Conservation (phyloP, 176 grass and related monocot species). For the Avena insularis region DNA sequence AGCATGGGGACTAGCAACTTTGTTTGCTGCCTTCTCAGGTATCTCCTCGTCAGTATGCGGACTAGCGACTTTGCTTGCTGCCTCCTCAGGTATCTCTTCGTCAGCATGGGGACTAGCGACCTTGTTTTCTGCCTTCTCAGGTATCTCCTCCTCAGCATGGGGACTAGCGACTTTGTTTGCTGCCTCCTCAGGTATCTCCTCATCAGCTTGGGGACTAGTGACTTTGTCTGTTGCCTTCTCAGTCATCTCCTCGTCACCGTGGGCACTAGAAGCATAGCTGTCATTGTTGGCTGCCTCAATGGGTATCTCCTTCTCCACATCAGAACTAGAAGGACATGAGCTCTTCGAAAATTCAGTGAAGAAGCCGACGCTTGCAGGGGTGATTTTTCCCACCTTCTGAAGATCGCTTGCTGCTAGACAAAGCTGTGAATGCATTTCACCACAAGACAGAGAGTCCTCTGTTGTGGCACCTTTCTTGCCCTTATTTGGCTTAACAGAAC, state of each 20-base stretch:
- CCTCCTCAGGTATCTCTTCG: neutral
- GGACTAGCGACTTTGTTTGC: neutral
- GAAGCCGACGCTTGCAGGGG: constrained; percentile 51
- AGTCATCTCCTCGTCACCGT: constrained; percentile 15
- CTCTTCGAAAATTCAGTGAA: constrained; percentile 58
- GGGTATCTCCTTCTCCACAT: constrained; percentile 36
- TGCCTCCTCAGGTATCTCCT: constrained; percentile 39
- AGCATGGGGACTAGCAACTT: neutral
- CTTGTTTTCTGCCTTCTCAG: neutral
- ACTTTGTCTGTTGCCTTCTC: neutral
- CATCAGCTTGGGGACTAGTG: constrained; percentile 16
- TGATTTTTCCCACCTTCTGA: constrained; percentile 50
- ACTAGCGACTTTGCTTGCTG: neutral
- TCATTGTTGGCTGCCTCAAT: constrained; percentile 32
- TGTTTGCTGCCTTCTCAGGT: neutral
- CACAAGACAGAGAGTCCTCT: constrained; percentile 46
- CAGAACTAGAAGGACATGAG: constrained; percentile 41
- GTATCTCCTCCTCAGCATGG: neutral
- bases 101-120: neutral
- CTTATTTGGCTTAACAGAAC: constrained; percentile 30
- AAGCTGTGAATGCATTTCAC: constrained; percentile 73
- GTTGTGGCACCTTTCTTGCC: constrained; percentile 41
- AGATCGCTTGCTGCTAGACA: constrained; percentile 56
- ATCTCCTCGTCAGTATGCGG: neutral
- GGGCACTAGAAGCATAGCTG: constrained; percentile 21